Evolutionary conservation across 1,139 yeast genomes (phyloP).

Genomic region (Nakaseomyces uthaithaninus): DNA sequence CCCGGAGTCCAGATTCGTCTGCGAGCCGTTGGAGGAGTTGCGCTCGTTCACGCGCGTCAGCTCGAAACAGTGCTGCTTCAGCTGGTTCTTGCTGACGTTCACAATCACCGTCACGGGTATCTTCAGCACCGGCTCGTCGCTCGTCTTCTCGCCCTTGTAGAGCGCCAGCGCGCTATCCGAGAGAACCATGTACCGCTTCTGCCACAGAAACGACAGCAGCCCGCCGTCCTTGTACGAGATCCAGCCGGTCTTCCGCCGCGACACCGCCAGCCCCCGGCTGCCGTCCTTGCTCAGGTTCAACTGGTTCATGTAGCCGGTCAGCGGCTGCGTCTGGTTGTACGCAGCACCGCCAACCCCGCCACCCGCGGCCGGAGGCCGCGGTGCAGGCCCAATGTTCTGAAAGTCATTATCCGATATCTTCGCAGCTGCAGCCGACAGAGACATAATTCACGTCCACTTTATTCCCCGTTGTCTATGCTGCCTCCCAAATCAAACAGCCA

Average conservation of each 20-base stretch:
- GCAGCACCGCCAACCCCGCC: conserved; percentile 17
- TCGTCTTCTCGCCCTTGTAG: conserved; percentile 53
- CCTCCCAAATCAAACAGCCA: too few relatives aligned
- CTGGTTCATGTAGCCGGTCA: conserved; percentile 22
- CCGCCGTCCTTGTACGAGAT: conserved; percentile 87
- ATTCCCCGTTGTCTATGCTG: too few relatives aligned
- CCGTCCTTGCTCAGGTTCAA: conserved; percentile 25
- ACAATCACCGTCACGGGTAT: conserved; percentile 49
- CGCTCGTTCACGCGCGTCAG: conserved; percentile 44
- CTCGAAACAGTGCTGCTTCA: conserved; percentile 67
- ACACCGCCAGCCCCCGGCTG: conserved; percentile 9
- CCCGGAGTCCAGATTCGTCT: conserved; percentile 12
- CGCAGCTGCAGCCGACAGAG: conserved; percentile 40
- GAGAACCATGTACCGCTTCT: conserved; percentile 68
- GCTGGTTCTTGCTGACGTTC: conserved; percentile 50
- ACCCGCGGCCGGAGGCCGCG: conserved; percentile 33
- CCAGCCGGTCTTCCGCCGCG: conserved; percentile 53
- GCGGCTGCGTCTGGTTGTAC: conserved; percentile 30
- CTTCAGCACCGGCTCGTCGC: conserved; percentile 37
- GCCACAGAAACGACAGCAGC: conserved; percentile 78
- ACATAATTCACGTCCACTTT: too few relatives aligned
- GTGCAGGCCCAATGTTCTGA: conserved; percentile 39
- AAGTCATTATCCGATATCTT: conserved; percentile 35
- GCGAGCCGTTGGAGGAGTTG: conserved; percentile 6
- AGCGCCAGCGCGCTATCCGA: conserved; percentile 66